Evolutionary conservation across 192 early-diverging fungal genomes (phyloP).

Genomic region (Backusella macrospora): DNA sequence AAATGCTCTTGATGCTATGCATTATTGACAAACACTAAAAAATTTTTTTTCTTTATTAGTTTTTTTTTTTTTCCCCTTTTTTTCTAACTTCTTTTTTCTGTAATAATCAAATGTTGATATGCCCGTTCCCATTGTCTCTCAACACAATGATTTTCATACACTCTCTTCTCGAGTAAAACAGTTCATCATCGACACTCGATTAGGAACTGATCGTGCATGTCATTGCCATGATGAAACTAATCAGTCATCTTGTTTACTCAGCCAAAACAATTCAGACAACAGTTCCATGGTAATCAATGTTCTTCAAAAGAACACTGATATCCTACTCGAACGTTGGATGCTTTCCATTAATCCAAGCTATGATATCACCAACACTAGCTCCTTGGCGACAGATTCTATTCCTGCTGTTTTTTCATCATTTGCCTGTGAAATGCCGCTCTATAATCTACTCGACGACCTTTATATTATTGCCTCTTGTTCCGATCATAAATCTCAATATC

Average conservation of each 20-base stretch:
- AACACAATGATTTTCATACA: neutral
- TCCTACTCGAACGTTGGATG: neutral
- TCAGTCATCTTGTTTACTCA: neutral
- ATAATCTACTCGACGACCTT: neutral
- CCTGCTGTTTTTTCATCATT: neutral
- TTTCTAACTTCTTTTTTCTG: too few species aligned
- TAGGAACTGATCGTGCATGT: neutral
- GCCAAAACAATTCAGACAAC: neutral
- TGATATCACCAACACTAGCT: too few species aligned
- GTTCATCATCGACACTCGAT: neutral
- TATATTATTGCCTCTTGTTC: neutral
- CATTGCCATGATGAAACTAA: neutral
- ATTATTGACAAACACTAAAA: neutral
- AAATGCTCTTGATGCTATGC: neutral
- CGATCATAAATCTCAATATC: neutral
- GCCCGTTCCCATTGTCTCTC: neutral
- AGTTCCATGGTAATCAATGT: slow-evolving; percentile 3
- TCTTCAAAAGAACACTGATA: slow-evolving; percentile 9
- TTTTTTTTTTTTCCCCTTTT: neutral
- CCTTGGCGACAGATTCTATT: neutral
- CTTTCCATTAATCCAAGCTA: neutral
- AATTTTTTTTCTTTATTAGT: neutral
- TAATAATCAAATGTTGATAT: neutral
- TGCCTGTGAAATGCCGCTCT: slow-evolving; percentile 10
- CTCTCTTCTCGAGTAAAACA: neutral